phyloP scores from a whole-genome alignment of 208 protist genomes.

The Leishmania arabica region DNA sequence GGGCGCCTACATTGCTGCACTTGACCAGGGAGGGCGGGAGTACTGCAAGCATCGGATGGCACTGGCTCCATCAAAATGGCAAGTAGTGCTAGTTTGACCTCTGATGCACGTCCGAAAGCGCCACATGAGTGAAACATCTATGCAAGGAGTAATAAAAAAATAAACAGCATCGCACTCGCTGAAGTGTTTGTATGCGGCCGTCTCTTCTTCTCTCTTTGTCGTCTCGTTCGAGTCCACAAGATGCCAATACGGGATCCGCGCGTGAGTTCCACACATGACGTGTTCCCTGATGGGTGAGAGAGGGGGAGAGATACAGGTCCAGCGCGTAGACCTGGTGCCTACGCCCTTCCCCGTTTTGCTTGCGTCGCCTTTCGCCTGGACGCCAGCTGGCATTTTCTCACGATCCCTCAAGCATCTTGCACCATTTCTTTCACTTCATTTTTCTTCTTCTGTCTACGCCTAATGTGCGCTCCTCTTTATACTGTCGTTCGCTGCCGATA shows the following conservation, averaged over 20 bases:
- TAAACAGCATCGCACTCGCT: neutral
- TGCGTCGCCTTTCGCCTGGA: neutral
- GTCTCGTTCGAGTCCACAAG: neutral
- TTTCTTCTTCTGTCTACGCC: neutral
- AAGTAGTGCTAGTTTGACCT: neutral
- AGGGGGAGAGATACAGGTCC: no score
- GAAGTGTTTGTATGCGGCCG: neutral
- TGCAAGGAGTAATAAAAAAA: neutral
- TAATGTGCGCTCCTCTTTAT: neutral
- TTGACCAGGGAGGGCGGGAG: no score
- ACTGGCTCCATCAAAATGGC: neutral
- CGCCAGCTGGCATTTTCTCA: neutral
- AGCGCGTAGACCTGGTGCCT: neutral
- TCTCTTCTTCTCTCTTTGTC: neutral
- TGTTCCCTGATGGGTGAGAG: neutral
- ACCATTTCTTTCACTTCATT: neutral
- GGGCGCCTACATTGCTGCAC: neutral
- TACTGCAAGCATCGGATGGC: neutral
- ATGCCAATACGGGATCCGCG: neutral
- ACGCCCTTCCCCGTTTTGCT: neutral
- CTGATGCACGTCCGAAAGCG: neutral
- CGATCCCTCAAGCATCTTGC: neutral
- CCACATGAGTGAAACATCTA: neutral
- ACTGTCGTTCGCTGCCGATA: neutral
- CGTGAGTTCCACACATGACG: neutral